Percentiles rank a stretch among this genome's conserved stretches.
These are phyloP conservation scores for Chernovozyma sophiae-reginae DNA, from an alignment of 1,139 yeast species.

Conservation along the genomic window DNA sequence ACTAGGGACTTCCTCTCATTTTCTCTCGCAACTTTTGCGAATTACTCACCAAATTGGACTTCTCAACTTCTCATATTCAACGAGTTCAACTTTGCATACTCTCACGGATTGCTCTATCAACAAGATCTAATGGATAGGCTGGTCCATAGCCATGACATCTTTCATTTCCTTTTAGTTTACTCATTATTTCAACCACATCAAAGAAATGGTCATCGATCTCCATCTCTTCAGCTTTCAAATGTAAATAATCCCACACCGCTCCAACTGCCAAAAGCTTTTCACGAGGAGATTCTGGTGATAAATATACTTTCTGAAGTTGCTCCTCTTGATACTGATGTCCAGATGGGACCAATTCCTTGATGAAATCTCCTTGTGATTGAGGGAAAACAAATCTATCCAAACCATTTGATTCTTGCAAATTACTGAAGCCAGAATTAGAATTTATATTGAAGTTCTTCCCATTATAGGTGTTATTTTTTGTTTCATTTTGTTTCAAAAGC, in stretches of 20 bases:
- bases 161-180: slow-evolving; percentile 58
- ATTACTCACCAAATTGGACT: no score
- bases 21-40: no score
- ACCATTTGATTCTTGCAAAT: not conserved
- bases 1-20: no score
- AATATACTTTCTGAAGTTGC: slow-evolving; percentile 29
- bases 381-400: slow-evolving; percentile 33
- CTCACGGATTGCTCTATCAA: slow-evolving; percentile 34
- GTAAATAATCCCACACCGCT: slow-evolving; percentile 79
- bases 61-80: no score
- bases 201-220: slow-evolving; percentile 44
- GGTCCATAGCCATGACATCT: slow-evolving; percentile 83
- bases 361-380: slow-evolving; percentile 31
- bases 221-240: slow-evolving; percentile 39
- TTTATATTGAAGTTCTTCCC: no score
- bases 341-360: slow-evolving; percentile 22
- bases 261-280: slow-evolving; percentile 60
- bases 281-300: slow-evolving; percentile 32
- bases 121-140: slow-evolving; percentile 55
- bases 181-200: slow-evolving; percentile 58
- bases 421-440: not conserved
- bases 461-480: not conserved
- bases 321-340: slow-evolving; percentile 19
- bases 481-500: slow-evolving; percentile 6
- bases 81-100: not conserved